A percentile compares a stretch with the other conserved stretches of the same genome.
Evolutionary conservation across 345 rosid genomes (phyloP).

Genomic region (Eucalyptus leucophloia): DNA sequence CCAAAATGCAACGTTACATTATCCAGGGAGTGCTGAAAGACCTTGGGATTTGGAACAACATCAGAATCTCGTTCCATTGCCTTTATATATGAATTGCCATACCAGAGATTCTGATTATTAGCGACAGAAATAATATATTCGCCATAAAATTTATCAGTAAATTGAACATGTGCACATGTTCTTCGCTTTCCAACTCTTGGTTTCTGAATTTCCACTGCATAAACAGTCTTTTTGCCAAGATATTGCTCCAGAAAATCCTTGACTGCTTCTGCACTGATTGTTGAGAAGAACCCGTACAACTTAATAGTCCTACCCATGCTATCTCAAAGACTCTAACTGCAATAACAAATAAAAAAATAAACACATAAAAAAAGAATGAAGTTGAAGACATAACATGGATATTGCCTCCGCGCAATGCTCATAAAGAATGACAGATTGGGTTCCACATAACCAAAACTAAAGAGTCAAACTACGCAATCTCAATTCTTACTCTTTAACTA

Average conservation of each 20-base stretch:
- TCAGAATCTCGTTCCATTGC: background rate
- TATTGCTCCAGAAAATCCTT: constrained; percentile 1
- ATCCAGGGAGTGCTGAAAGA: background rate
- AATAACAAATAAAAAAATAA: background rate
- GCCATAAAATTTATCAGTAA: background rate
- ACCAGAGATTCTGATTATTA: background rate
- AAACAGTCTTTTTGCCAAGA: background rate
- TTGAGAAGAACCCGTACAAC: constrained; percentile 1
- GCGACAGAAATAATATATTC: background rate
- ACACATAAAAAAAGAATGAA: background rate
- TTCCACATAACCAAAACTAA: background rate
- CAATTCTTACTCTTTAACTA: background rate
- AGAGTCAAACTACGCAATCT: background rate
- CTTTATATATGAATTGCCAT: constrained; percentile 2
- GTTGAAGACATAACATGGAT: background rate
- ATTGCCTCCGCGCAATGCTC: background rate
- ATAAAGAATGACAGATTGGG: background rate
- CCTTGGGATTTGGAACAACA: background rate
- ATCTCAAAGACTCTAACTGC: background rate
- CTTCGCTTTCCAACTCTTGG: background rate
- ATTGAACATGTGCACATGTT: constrained; percentile 5
- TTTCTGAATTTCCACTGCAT: background rate
- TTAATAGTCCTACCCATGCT: constrained; percentile 1
- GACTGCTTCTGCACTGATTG: background rate
- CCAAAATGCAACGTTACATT: constrained; percentile 8